Evolutionary conservation across 371 early-diverging fungal species (phyloP).

Genomic region (Smittium culicis): DNA sequence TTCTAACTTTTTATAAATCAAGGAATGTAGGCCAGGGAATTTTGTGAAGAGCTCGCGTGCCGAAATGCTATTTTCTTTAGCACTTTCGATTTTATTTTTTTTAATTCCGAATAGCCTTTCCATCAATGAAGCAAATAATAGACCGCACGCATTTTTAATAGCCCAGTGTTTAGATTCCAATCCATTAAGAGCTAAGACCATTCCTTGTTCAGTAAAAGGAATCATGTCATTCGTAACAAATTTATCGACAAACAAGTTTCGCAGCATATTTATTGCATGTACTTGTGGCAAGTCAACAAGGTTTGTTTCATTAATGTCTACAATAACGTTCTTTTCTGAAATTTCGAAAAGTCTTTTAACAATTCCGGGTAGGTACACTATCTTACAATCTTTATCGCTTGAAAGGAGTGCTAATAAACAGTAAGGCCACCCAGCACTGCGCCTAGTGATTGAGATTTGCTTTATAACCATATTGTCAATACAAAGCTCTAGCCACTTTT

Average conservation of each 20-base stretch:
- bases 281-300: constrained; percentile 58
- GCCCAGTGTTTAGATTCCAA: constrained; percentile 80
- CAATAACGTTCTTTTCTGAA: constrained; percentile 25
- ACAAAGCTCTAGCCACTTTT: constrained; percentile 29
- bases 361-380: constrained; percentile 44
- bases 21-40: constrained; percentile 61
- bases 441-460: constrained; percentile 75
- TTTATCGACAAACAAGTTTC: constrained; percentile 68
- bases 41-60: constrained; percentile 81
- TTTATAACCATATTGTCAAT: constrained; percentile 29
- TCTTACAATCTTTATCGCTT: constrained; percentile 48
- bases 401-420: constrained; percentile 74
- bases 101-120: constrained; percentile 74
- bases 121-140: constrained; percentile 75
- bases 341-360: constrained; percentile 52
- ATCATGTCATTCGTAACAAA: constrained; percentile 53
- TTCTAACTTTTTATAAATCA: constrained; percentile 53
- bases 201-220: constrained; percentile 56
- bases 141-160: constrained; percentile 83
- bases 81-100: constrained; percentile 50
- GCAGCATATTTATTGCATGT: constrained; percentile 77
- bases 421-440: constrained; percentile 81
- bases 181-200: constrained; percentile 58
- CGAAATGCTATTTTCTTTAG: constrained; percentile 61
- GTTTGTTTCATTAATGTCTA: not conserved